Base-by-base conservation (phyloP, 306 rosid species). In the Cicer judaicum region DNA sequence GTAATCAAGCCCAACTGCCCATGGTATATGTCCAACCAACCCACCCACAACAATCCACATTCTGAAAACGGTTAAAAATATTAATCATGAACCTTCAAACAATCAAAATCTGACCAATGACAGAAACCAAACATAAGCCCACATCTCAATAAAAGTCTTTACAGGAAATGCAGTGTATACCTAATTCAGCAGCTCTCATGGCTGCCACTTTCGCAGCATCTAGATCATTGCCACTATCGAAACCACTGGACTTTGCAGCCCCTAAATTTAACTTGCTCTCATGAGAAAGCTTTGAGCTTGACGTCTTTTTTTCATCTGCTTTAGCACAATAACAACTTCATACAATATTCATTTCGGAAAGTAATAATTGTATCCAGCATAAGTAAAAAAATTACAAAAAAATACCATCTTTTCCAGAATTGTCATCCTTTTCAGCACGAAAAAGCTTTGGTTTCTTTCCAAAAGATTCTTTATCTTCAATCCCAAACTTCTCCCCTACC, bases 161-260 rank as follows among this genome's bases (percentile, higher is more conserved):
- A 48, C 24, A 42, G 53, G 54, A 63, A 41, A 71, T 52, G 50
- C 43, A 63, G 50, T 13, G 46, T 66, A 46, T 85, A 90, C 97
- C 99, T 84, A 90, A 72, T 86, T 92, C 99, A 81, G 99, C 99
- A 78, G 99, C 99, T 85, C 88, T 92, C 88, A 94, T 88, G 14
- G 99, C 99, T 11, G 97, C 97, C 85, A 86, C 76, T 83, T 94
- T 94, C 7, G 99, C 96, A 76, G 88, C 90, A 82, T 87, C 87
- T 24, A 87, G 9, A 77, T 94, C 88, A 85, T 64, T 86, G 82
- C 76, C 84, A 63, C 40, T 52, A 46, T 85, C 87, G n/a, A 85
- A 74, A 56, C 84, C 89, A 78, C 79, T 76, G 74, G 78, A 72
- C 83, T 82, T 79, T 60, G 73, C 56, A 52, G 79, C 72, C 41